phyloP scores from a whole-genome alignment of 352 stramenopile species.

The Globisporangium cylindrosporum region DNA sequence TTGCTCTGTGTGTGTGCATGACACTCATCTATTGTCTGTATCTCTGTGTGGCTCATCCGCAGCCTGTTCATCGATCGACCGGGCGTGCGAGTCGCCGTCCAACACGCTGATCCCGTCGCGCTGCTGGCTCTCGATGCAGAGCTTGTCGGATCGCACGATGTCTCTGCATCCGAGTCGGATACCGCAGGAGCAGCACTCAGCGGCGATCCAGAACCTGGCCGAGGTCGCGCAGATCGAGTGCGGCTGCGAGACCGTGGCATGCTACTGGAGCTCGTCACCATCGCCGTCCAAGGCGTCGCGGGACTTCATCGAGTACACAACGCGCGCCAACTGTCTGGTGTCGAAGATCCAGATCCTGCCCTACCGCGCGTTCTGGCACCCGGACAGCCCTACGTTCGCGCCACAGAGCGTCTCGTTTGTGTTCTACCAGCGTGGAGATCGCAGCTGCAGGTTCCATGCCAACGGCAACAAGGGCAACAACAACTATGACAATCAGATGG shows the following conservation, averaged over 20 bases:
- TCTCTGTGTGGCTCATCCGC: not conserved
- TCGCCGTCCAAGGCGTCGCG: conserved; percentile 18
- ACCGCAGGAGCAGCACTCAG: conserved; percentile 16
- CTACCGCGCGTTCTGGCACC: conserved; percentile 79
- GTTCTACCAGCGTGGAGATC: conserved; percentile 24
- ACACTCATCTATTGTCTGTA: not conserved
- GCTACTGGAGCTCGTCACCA: conserved; percentile 52
- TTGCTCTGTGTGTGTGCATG: not conserved
- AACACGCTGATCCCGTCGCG: conserved; percentile 36
- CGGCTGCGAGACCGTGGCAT: conserved; percentile 57
- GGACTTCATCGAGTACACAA: conserved; percentile 69
- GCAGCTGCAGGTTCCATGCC: conserved; percentile 1
- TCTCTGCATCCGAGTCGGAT: conserved; percentile 17
- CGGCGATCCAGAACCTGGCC: conserved; percentile 36
- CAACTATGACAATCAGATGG: conserved; percentile 1
- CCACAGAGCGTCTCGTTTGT: conserved; percentile 54
- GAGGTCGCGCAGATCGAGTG: conserved; percentile 59
- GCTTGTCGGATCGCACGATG: conserved; percentile 27
- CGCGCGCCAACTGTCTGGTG: conserved; percentile 44
- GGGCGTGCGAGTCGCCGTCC: conserved; percentile 25
- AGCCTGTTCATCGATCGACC: conserved; percentile 33
- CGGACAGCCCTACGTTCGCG: conserved; percentile 64
- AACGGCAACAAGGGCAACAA: not conserved
- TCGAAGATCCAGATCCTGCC: conserved; percentile 52
- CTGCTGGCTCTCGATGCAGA: conserved; percentile 32